phyloP scores from a whole-genome alignment of 2,329 filamentous ascomycete species.

The Aschersonia sp. region DNA sequence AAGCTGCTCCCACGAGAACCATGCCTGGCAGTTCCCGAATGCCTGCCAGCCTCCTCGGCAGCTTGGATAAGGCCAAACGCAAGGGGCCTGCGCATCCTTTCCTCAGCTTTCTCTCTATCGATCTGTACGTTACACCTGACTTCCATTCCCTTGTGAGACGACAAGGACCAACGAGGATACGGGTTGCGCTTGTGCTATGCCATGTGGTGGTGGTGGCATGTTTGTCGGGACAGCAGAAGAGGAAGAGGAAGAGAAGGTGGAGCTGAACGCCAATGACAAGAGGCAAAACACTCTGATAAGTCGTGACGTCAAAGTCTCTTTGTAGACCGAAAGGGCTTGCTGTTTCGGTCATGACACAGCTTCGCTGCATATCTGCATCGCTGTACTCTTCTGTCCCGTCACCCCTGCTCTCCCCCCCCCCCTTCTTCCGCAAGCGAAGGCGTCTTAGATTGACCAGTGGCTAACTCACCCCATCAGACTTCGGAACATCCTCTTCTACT shows the following conservation, averaged over 20 bases:
- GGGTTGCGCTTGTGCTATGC: not conserved
- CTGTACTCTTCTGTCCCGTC: not conserved
- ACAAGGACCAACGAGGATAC: not conserved
- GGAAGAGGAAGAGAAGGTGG: not conserved
- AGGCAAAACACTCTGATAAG: not conserved
- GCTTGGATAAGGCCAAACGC: slow-evolving; percentile 46
- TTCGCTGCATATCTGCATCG: too few relatives aligned
- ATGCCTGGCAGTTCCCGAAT: slow-evolving; percentile 58
- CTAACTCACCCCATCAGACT: slow-evolving; percentile 27
- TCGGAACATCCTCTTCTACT: slow-evolving; percentile 75
- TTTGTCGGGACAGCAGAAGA: too few relatives aligned
- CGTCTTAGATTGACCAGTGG: not conserved
- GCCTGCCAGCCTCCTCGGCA: slow-evolving; percentile 56
- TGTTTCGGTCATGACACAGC: too few relatives aligned
- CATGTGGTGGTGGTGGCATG: not conserved
- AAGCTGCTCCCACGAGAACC: slow-evolving; percentile 5
- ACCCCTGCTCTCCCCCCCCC: not conserved
- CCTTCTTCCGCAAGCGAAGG: not conserved
- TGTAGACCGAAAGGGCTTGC: too few relatives aligned
- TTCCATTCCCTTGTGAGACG: not conserved
- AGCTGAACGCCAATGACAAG: not conserved
- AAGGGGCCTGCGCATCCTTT: slow-evolving; percentile 32
- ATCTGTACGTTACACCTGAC: slow-evolving; percentile 39
- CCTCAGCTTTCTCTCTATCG: slow-evolving; percentile 53
- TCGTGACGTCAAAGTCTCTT: not conserved